Base-by-base conservation (phyloP, 352 stramenopile genomes). In the Thalassiosira exigua region DNA sequence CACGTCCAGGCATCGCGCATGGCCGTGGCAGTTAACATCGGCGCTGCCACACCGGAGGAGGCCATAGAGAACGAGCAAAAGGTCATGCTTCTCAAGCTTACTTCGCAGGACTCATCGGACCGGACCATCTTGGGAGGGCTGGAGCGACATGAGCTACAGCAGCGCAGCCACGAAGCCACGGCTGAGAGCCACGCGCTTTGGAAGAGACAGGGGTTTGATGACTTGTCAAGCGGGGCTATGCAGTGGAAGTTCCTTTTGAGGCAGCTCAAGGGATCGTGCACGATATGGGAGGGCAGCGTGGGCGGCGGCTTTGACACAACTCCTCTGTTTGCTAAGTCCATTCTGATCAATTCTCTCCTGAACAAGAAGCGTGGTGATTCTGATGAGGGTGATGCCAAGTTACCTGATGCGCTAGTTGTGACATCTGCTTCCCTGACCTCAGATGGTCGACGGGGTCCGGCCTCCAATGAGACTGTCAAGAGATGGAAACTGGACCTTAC, bases 401-500 rank as follows among this genome's bases (percentile, higher is more conserved):
- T 64, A 58, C 62, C 46, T 12, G 62, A 60, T 21, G 48, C 36
- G 19, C 26, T 70, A 60, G 39, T 69, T 19, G n/a, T 67, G 12
- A 59, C 60, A 22, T 24, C 39, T n/a, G 27, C 21, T 2, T n/a
- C n/a, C n/a, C n/a, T n/a, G n/a, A 3, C 30, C 17, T 50, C 64
- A 4, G 64, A 64, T 3, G 42, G 56, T 22, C 12, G 17, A 2
- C 69, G 57, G 14, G 44, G 52, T 7, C 33, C 48, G 30, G 52
- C 54, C 58, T 67, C 61, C 12, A 76, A 67, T 39, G 75, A 76
- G 41, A 86, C 68, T 62, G 74, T 86, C 17, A 86, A 81, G 39
- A 53, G 82, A 36, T 95, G 90, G 90, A 95, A 95, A 67, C 69
- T 95, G 17, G 90, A 95, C 84, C 66, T 94, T 21, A 90, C 87